Evolutionary conservation across 1,139 yeast species (phyloP), one percentile per base, ranked within the genome.

Genomic region (Debaryomycetaceae sp.): DNA sequence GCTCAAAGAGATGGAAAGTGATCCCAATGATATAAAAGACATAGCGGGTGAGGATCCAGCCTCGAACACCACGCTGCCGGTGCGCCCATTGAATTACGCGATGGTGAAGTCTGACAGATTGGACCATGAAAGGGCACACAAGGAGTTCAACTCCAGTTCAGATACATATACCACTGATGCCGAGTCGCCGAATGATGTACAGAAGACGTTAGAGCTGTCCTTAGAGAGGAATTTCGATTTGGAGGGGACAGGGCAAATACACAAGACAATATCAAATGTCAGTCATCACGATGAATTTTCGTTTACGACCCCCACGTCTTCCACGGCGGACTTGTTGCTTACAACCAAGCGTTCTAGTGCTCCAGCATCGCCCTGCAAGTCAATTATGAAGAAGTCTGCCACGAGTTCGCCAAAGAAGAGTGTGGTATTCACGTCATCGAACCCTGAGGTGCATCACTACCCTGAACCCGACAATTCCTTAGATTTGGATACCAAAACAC

Each of bases 161-260:
- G 78, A 71, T 40, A 72, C 78, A 7, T 70, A 59, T 38, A 67
- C 67, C 17, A 65, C 71, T 43, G 75, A 69, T 17, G 40, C 41
- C 22, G 60, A 51, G 11, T 38, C 49, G 3, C 45, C 45, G 44
- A 41, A 41, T 17, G 51, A 52, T 5, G 44, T 36, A 11, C 11
- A 30, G 8, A 15, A 17, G 7, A 29, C 17, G 34, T 13, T 30
- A 36, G 34, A 42, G 40, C 17, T 29, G 19, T 57, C 63, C 7
- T 53, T 64, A 41, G 61, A 55, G 33, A 44, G 65, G 32, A 64
- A 65, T 41, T 64, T 66, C 43, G 61, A 58, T 37, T 43, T 55
- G 41, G 59, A 58, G 33, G 48, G 50, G 30, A 38, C 56, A 5
- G 46, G 51, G 14, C 50, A 50, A 5, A 44, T 53, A 8, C 45